Conservation (phyloP, 768 basidiomycete genomes). For the Collybiopsis confluens region DNA sequence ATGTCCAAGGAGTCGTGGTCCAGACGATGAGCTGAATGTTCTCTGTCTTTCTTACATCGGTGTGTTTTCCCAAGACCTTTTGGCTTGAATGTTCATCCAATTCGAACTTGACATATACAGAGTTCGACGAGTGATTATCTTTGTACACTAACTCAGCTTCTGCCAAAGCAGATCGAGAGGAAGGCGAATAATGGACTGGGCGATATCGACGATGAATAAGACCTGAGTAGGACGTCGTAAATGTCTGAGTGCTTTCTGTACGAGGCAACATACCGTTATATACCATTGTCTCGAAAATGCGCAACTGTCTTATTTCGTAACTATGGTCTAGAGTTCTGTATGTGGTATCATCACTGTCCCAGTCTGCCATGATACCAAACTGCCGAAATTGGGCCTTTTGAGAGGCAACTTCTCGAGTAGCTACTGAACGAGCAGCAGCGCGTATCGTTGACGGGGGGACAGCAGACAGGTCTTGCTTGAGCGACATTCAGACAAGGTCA, state of each 20-base stretch:
- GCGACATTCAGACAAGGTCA: constrained; percentile 4
- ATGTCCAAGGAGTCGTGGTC: constrained; percentile 98
- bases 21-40: constrained; percentile 69
- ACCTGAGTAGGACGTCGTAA: constrained; percentile 37
- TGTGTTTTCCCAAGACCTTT: background rate
- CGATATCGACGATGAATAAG: constrained; percentile 83
- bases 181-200: constrained; percentile 93
- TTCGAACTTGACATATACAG: constrained; percentile 80
- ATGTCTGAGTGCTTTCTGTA: background rate
- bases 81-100: constrained; percentile 33
- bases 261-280: constrained; percentile 51
- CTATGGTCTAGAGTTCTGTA: constrained; percentile 86
- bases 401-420: constrained; percentile 63
- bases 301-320: constrained; percentile 86
- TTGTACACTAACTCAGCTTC: constrained; percentile 92
- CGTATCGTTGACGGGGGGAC: constrained; percentile 65
- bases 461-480: constrained; percentile 50
- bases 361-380: constrained; percentile 91
- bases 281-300: constrained; percentile 85
- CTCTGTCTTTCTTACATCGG: constrained; percentile 11
- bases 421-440: constrained; percentile 64
- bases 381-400: constrained; percentile 79
- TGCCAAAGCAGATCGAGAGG: constrained; percentile 88
- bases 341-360: constrained; percentile 56
- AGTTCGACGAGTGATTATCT: constrained; percentile 83